Percentiles rank a stretch among this genome's conserved stretches.
phyloP scores from a whole-genome alignment of 2,329 filamentous ascomycete genomes.

The Clonostachys byssicola region DNA sequence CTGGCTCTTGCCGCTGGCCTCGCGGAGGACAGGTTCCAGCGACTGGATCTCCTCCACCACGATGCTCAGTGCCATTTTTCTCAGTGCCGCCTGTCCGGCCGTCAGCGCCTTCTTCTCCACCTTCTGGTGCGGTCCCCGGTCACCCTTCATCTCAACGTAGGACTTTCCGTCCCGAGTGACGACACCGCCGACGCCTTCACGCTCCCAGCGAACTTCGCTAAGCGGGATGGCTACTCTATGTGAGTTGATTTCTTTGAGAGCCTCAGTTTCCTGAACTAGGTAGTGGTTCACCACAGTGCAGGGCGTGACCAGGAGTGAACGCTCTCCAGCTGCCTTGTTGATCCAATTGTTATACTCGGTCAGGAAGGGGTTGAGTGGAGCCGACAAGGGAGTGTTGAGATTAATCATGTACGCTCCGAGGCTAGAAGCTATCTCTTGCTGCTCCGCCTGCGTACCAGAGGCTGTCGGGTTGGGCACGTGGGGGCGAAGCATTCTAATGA shows the following conservation, averaged over 20 bases:
- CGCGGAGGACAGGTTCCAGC: conserved; percentile 71
- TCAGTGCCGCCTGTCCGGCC: conserved; percentile 66
- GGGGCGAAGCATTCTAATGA: conserved; percentile 77
- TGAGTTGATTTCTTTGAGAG: conserved; percentile 63
- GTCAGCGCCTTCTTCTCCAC: conserved; percentile 50
- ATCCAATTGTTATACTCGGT: conserved; percentile 83
- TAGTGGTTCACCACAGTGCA: conserved; percentile 74
- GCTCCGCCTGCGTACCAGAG: conserved; percentile 34
- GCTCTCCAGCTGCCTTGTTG: conserved; percentile 66
- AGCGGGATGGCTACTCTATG: conserved; percentile 83
- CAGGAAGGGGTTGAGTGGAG: conserved; percentile 76
- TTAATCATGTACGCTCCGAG: conserved; percentile 82
- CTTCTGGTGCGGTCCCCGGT: conserved; percentile 29
- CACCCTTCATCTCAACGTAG: conserved; percentile 52
- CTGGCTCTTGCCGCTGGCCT: conserved; percentile 73
- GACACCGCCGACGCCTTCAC: conserved; percentile 63
- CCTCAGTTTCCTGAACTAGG: conserved; percentile 76
- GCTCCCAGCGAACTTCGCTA: conserved; percentile 82
- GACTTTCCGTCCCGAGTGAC: conserved; percentile 56
- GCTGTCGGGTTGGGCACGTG: conserved; percentile 56
- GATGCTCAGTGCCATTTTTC: conserved; percentile 76
- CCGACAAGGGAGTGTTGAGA: conserved; percentile 75
- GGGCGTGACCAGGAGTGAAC: conserved; percentile 68
- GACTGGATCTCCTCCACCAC: conserved; percentile 75
- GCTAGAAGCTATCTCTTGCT: conserved; percentile 60